Base-by-base conservation (phyloP, 345 rosid species). In the Syzygium grande region DNA sequence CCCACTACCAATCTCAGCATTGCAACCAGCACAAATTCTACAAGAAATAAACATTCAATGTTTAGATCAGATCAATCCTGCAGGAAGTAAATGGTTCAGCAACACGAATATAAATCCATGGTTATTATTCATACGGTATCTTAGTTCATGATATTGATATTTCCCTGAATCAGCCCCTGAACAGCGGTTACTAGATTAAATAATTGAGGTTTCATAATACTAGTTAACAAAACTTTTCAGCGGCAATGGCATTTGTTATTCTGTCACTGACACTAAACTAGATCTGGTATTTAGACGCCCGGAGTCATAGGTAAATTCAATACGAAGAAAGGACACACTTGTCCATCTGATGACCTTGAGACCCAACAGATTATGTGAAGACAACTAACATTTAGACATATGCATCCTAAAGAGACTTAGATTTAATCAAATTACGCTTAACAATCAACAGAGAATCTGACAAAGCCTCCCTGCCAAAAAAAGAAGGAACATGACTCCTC, bases 21-120 rank as follows among this genome's bases (percentile, higher is more conserved):
- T 89, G 92, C 94, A 93, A 80, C 94, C 93, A 61, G 90, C 92
- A 21, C 94, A 93, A 9, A 89, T 89, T 88, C 94, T 93, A 88
- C 34, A 23, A 9, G 51, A 86, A 87, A 88, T 13, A 23, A 73
- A 58, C 49, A 29, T 9, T 54, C 34, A 55, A 16, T 46, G 38
- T 10, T 23, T 41, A 85, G 52, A 58, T 73, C 80, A 17, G 80
- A 73, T 29, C 10, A 84, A 84, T 52, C 23, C 52, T 52, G 29
- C 46, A 84, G 15, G 61, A 73, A 73, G 23, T 73, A 19, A 38
- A 73, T 34, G 49, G 80, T 73, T 73, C 8, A 19, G 80, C 49
- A 73, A 34, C 80, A 73, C 11, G 79, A 30, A 68, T 23, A 68
- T 2, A 63, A 59, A 73, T 73, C 80, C 3, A 73, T 73, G 43